phyloP scores from a whole-genome alignment of 495 filamentous ascomycete genomes.

The Durotheca rogersii region DNA sequence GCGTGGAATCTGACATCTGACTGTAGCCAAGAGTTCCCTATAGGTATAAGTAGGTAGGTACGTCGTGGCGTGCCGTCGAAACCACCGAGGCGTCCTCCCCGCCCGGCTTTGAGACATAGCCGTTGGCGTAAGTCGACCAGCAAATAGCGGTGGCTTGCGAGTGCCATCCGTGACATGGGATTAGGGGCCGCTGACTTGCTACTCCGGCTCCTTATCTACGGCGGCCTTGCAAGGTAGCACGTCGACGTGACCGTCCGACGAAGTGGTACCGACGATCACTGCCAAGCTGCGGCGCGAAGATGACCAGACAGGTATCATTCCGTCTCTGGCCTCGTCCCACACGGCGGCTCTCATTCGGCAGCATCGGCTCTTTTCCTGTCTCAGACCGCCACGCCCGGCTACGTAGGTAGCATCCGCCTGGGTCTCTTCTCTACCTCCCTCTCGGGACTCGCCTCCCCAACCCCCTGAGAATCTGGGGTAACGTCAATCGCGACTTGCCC shows the following conservation, averaged over 20 bases:
- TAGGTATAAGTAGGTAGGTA: too few relatives aligned
- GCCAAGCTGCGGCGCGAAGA: constrained; percentile 7
- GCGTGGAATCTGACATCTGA: too few relatives aligned
- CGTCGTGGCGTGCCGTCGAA: too few relatives aligned
- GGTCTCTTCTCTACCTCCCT: too few relatives aligned
- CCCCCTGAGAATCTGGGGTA: constrained; percentile 25
- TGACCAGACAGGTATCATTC: constrained; percentile 12
- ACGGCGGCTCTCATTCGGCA: constrained; percentile 8
- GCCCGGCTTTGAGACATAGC: too few relatives aligned
- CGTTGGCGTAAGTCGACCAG: too few relatives aligned
- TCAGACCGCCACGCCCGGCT: constrained; percentile 10
- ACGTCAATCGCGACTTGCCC: constrained; percentile 26
- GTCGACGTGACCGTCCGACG: constrained; percentile 10
- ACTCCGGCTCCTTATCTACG: neutral
- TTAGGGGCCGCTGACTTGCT: neutral
- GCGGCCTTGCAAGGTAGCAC: constrained; percentile 12
- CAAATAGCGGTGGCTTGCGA: neutral
- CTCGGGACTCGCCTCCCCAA: constrained; percentile 1
- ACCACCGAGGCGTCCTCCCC: too few relatives aligned
- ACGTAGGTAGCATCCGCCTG: too few relatives aligned
- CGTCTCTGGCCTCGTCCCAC: constrained; percentile 6
- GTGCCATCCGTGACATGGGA: constrained; percentile 1
- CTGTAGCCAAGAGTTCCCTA: too few relatives aligned
- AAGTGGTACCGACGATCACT: constrained; percentile 29
- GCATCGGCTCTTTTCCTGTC: constrained; percentile 22